Evolutionary conservation across 2,329 filamentous ascomycete genomes (phyloP).

Genomic region (Neonectria ditissima): DNA sequence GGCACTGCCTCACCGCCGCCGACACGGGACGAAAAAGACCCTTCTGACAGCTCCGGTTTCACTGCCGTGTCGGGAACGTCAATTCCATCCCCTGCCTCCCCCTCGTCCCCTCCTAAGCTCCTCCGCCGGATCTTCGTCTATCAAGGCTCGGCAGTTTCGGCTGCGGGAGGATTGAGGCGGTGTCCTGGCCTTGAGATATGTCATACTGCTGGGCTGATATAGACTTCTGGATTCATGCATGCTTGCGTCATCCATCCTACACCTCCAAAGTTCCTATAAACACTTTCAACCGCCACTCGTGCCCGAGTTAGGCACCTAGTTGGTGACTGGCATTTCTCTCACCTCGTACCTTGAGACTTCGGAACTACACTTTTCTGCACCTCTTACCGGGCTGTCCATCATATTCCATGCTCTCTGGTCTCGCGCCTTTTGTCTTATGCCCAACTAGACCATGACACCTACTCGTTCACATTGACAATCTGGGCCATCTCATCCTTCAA

Average conservation of each 20-base stretch:
- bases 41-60: constrained; percentile 24
- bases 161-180: constrained; percentile 8
- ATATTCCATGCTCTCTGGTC: background rate
- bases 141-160: constrained; percentile 18
- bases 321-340: background rate
- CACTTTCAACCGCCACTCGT: constrained; percentile 1
- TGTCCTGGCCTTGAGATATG: background rate
- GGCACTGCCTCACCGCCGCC: constrained; percentile 11
- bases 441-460: background rate
- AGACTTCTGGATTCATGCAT: background rate
- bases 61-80: constrained; percentile 18
- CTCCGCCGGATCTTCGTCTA: background rate
- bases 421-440: no score
- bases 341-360: background rate
- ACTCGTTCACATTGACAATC: background rate
- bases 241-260: background rate
- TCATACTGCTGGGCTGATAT: constrained; percentile 8
- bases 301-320: background rate
- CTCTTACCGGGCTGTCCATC: background rate
- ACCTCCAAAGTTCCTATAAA: constrained; percentile 8
- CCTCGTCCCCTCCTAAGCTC: no score
- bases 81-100: background rate
- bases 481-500: constrained; percentile 2
- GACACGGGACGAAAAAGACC: constrained; percentile 6
- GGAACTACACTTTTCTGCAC: no score